Percentiles rank a stretch among this genome's conserved stretches.
phyloP scores from a whole-genome alignment of 129 eudicot species.

The Calendula officinalis region DNA sequence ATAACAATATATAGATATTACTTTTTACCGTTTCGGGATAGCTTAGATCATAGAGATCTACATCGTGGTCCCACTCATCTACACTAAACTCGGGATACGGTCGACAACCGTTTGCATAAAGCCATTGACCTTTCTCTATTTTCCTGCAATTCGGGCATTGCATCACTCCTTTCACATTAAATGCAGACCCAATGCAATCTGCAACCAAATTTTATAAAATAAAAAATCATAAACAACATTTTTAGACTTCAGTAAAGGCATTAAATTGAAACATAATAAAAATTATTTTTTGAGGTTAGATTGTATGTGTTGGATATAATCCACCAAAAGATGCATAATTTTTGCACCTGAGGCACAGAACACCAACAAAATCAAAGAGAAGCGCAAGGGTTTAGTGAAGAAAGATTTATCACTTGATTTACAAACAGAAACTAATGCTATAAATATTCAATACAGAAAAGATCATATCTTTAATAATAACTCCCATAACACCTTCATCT shows the following conservation, averaged over 20 bases:
- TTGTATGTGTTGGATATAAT: background rate
- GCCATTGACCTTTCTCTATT: conserved; percentile 95
- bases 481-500: too few relatives aligned
- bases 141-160: conserved; percentile 95
- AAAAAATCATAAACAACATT: background rate
- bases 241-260: too few relatives aligned
- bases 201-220: conserved; percentile 19
- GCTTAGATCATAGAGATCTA: conserved; percentile 76
- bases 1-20: too few relatives aligned
- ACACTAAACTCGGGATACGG: conserved; percentile 58
- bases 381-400: conserved; percentile 5
- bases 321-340: conserved; percentile 6
- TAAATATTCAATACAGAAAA: background rate
- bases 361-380: background rate
- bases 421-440: conserved; percentile 7
- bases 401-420: background rate
- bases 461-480: too few relatives aligned
- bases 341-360: background rate
- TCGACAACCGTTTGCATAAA: conserved; percentile 67
- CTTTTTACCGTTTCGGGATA: conserved; percentile 71
- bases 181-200: conserved; percentile 97
- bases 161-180: conserved; percentile 29
- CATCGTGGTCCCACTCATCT: conserved; percentile 90
- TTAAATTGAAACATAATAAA: background rate
- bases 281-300: background rate